Evolutionary conservation across 805 yeast genomes (phyloP).

Genomic region (Saturnispora dispora): DNA sequence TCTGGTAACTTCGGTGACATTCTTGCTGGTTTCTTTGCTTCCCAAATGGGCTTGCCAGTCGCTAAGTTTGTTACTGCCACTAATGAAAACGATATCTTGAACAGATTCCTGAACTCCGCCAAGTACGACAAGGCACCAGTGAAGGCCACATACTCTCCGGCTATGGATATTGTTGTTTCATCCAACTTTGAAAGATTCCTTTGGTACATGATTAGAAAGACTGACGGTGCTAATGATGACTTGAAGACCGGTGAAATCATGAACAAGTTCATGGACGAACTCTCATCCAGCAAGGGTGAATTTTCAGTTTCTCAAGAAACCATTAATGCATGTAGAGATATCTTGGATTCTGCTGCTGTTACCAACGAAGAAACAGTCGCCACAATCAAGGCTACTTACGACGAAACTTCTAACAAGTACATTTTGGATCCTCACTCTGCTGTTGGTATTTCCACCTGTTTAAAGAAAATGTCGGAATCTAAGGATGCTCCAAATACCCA

Average conservation of each 20-base stretch:
- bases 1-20: constrained; percentile 98
- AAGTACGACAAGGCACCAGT: constrained; percentile 73
- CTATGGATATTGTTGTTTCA: constrained; percentile 95
- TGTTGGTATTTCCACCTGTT: constrained; percentile 80
- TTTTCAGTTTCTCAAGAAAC: constrained; percentile 62
- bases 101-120: constrained; percentile 85
- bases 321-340: constrained; percentile 53
- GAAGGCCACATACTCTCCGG: constrained; percentile 89
- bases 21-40: constrained; percentile 91
- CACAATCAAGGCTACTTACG: constrained; percentile 67
- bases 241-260: constrained; percentile 66
- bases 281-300: constrained; percentile 60
- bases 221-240: constrained; percentile 48
- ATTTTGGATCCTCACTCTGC: constrained; percentile 96
- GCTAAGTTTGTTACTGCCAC: constrained; percentile 88
- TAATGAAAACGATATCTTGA: constrained; percentile 88
- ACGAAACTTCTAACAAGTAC: constrained; percentile 50
- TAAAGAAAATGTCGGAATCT: constrained; percentile 43
- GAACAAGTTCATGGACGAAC: constrained; percentile 65
- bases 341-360: constrained; percentile 74
- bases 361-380: constrained; percentile 67
- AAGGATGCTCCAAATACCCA: constrained; percentile 30
- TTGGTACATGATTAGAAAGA: constrained; percentile 84
- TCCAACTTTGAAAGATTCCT: constrained; percentile 93
- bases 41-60: constrained; percentile 89